Evolutionary conservation across 148 eudicot genomes (phyloP).

Genomic region (Nyssa sinensis): DNA sequence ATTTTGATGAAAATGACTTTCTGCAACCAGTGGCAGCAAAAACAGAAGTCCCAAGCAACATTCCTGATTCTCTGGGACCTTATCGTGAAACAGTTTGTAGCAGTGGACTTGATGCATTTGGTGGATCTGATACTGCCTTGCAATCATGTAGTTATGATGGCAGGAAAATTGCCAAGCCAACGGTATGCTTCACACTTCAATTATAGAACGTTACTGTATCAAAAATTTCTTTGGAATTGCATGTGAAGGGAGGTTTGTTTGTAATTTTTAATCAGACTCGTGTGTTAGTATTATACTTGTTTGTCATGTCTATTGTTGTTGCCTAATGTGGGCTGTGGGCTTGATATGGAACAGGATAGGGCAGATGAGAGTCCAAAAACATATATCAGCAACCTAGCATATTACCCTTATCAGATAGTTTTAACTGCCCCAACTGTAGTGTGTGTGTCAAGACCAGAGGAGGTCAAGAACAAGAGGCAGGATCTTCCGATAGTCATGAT

Average conservation of each 20-base stretch:
- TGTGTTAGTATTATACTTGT: neutral
- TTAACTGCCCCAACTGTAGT: slow-evolving; percentile 54
- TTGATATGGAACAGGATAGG: slow-evolving; percentile 28
- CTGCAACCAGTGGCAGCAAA: slow-evolving; percentile 20
- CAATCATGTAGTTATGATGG: slow-evolving; percentile 10
- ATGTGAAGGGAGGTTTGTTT: neutral
- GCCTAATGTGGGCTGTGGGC: slow-evolving; percentile 5
- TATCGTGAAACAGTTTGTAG: slow-evolving; percentile 24
- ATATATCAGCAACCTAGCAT: slow-evolving; percentile 18
- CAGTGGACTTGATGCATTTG: slow-evolving; percentile 11
- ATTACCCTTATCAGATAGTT: slow-evolving; percentile 22
- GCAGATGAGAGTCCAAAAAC: slow-evolving; percentile 20
- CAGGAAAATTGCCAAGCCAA: slow-evolving; percentile 7
- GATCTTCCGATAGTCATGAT: slow-evolving; percentile 89
- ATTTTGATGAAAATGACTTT: slow-evolving; percentile 8
- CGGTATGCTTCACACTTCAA: slow-evolving; percentile 28
- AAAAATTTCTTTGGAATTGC: neutral
- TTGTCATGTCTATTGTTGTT: neutral
- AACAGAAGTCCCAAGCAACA: slow-evolving; percentile 2
- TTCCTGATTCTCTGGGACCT: slow-evolving; percentile 19
- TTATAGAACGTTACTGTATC: neutral
- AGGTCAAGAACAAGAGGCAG: slow-evolving; percentile 59
- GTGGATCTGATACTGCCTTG: slow-evolving; percentile 17
- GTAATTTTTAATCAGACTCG: neutral
- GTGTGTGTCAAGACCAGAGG: slow-evolving; percentile 77